Conservation (phyloP, 768 basidiomycete genomes). For the Chlorophyllum brunneum region DNA sequence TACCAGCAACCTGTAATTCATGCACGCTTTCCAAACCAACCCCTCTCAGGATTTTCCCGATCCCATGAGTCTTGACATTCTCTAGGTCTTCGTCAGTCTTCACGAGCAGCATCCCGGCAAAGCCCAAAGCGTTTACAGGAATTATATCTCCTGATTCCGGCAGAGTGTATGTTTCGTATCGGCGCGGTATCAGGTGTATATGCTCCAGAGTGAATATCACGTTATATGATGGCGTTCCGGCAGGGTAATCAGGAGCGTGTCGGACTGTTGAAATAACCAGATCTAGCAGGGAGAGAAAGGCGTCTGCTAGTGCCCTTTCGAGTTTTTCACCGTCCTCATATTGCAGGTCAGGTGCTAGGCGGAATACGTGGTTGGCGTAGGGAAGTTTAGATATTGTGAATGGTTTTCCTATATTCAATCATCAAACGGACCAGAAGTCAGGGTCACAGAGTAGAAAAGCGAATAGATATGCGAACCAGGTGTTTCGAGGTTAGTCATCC, state of each 20-base stretch:
- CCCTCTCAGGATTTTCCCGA: slow-evolving; percentile 56
- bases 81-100: slow-evolving; percentile 78
- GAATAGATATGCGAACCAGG: slow-evolving; percentile 35
- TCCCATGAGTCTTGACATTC: slow-evolving; percentile 58
- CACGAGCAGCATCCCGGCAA: slow-evolving; percentile 85
- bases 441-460: background rate
- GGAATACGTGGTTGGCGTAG: slow-evolving; percentile 78
- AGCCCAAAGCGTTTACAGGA: slow-evolving; percentile 84
- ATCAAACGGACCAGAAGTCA: background rate
- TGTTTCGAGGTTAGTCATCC: slow-evolving; percentile 51
- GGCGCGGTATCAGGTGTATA: slow-evolving; percentile 82
- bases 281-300: slow-evolving; percentile 74
- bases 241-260: slow-evolving; percentile 57
- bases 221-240: slow-evolving; percentile 76
- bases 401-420: slow-evolving; percentile 52
- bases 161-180: slow-evolving; percentile 53
- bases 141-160: slow-evolving; percentile 52
- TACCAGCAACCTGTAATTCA: slow-evolving; percentile 57
- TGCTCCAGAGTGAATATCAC: slow-evolving; percentile 79
- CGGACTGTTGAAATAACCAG: slow-evolving; percentile 71
- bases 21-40: slow-evolving; percentile 69
- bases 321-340: slow-evolving; percentile 40
- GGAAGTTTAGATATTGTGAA: slow-evolving; percentile 65
- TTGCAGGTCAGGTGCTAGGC: slow-evolving; percentile 45
- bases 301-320: slow-evolving; percentile 46